Percentiles rank a stretch among this genome's conserved stretches.
These are phyloP conservation scores for Jimgerdemannia flammicorona DNA, from an alignment of 192 early-diverging fungal genomes.

Conservation along the genomic window DNA sequence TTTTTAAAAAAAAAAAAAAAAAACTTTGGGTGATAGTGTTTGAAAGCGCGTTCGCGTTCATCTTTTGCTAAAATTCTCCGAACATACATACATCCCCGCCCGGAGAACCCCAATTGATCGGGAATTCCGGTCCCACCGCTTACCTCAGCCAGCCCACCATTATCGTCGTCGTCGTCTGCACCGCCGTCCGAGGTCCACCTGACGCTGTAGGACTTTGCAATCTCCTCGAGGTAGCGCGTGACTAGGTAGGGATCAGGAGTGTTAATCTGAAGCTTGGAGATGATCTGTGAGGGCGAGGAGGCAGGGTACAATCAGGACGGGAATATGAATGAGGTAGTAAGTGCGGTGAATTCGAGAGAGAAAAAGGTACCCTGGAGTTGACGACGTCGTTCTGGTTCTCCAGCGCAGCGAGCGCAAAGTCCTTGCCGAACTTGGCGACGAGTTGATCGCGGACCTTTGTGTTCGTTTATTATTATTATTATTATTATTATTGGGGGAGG, in stretches of 20 bases:
- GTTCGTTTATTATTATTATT: no score
- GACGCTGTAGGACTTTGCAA: conserved; percentile 79
- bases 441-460: conserved; percentile 75
- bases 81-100: no score
- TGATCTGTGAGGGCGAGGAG: conserved; percentile 45
- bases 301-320: not conserved
- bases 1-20: no score
- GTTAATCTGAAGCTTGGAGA: conserved; percentile 74
- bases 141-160: conserved; percentile 20
- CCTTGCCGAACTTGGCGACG: conserved; percentile 78
- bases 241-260: conserved; percentile 82
- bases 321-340: not conserved
- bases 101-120: no score
- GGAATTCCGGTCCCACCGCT: no score
- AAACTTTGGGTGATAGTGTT: no score
- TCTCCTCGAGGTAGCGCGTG: conserved; percentile 82
- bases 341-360: no score
- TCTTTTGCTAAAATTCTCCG: no score
- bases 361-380: conserved; percentile 57
- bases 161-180: conserved; percentile 28
- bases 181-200: conserved; percentile 55
- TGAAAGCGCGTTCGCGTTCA: no score
- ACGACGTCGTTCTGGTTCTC: conserved; percentile 74
- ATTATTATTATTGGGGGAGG: no score
- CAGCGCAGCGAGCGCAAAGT: conserved; percentile 68